Evolutionary conservation across 208 protist species (phyloP), one percentile per base, ranked within the genome.

Genomic region (Leishmania martiniquensis): DNA sequence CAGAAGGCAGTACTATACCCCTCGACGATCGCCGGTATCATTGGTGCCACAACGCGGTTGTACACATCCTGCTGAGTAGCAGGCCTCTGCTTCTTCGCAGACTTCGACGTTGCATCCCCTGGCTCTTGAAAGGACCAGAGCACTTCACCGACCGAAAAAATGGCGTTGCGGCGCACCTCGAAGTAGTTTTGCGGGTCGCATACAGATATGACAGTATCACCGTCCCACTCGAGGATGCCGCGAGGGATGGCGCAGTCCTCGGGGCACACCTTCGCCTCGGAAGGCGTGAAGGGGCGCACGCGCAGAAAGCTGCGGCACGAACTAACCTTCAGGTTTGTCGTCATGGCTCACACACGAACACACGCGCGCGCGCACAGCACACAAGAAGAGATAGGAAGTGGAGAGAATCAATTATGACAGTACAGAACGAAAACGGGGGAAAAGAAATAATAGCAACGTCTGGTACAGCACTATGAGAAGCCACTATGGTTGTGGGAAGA

Each of bases 1-100:
- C 83, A 89, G 74, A 95, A 97, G 37, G 93, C 93, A 13, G 91
- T 82, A 81, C 81, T 95, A 83, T 94, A 94, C 66, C 93, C 93
- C 39, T 92, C 89, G 13, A 95, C 77, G 57, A 97, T 95, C 4
- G 76, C 77, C 39, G 78, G 76, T 15, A 95, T 86, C 81, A 87
- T 83, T 6, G 91, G 93, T 39, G 74, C 72, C 10, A 95, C 89
- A 20, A 91, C 80, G 7, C 76, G 67, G 68, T 85, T 73, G 85
- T 97, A 95, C 39, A 97, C 90, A 34, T 90, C 88, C 69, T 94
- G 78, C 80, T 97, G 93, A n/a, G 84, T 88, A 57, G 70, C 63
- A 9, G 65, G 47, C 70, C 76, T 77, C 67, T 77, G 65, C 63
- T 75, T 74, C 32, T 55, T 87, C 17, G 75, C 70, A 25, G 74